Percentiles rank a stretch among this genome's conserved stretches.
These are phyloP conservation scores for Pleurotus ostreatus DNA, from an alignment of 768 basidiomycete species.

Conservation along the genomic window DNA sequence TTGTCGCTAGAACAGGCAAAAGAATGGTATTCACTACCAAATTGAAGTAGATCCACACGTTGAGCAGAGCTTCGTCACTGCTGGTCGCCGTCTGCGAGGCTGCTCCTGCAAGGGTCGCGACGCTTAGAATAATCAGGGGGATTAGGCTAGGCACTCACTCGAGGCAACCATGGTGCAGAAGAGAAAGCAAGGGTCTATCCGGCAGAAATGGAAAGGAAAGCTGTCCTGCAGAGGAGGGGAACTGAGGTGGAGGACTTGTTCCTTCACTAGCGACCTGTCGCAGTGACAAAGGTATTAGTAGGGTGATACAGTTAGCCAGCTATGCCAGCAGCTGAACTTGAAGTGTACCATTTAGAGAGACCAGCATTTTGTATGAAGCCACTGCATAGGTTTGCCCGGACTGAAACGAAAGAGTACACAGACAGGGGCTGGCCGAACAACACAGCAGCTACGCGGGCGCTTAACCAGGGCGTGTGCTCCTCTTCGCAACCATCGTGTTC, in stretches of 20 bases:
- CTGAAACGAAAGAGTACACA: background rate
- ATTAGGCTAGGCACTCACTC: too few relatives aligned
- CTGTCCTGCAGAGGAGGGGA: conserved; percentile 16
- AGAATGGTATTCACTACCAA: conserved; percentile 42
- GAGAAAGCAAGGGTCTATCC: conserved; percentile 16
- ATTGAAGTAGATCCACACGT: conserved; percentile 41
- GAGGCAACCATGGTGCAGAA: background rate
- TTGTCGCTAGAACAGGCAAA: conserved; percentile 38
- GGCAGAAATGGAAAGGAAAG: conserved; percentile 16
- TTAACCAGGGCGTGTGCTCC: background rate
- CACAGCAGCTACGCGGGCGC: background rate
- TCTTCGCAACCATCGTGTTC: conserved; percentile 4
- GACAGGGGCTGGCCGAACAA: background rate
- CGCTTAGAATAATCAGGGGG: too few relatives aligned
- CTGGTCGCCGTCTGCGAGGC: conserved; percentile 18
- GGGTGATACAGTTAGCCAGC: background rate
- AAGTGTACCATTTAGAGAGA: conserved; percentile 1
- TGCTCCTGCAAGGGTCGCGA: conserved; percentile 14
- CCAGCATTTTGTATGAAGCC: background rate
- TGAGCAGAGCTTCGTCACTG: conserved; percentile 24
- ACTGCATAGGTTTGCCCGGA: background rate
- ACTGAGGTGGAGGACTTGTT: background rate
- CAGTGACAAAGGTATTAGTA: background rate
- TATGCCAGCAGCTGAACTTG: conserved; percentile 1
- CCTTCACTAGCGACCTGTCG: background rate